Conservation (phyloP, 169 alveolate species). For the Plasmodium fragile region DNA sequence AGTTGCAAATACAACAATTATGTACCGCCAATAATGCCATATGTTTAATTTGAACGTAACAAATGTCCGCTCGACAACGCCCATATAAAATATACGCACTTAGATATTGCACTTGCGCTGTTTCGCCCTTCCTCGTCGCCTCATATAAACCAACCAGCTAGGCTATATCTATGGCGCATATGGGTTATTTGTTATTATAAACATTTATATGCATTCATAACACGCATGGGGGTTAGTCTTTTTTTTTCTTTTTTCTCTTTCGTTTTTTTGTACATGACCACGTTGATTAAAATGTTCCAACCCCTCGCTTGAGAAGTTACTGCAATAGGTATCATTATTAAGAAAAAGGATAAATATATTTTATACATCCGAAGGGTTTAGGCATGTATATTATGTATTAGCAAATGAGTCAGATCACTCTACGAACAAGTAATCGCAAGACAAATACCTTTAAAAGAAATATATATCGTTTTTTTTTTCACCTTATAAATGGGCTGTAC, state of each 20-base stretch:
- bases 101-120: conserved; percentile 1
- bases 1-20: neutral
- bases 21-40: neutral
- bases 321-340: neutral
- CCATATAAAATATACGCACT: neutral
- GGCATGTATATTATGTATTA: neutral
- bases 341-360: neutral
- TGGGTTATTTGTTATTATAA: neutral
- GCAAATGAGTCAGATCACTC: neutral
- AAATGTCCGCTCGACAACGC: neutral
- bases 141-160: neutral
- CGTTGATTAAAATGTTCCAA: neutral
- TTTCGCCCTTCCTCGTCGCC: neutral
- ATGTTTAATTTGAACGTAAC: neutral
- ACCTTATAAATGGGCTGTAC: neutral
- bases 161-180: neutral
- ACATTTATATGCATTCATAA: neutral
- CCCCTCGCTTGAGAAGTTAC: neutral
- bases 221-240: neutral
- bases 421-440: neutral
- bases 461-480: neutral
- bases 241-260: neutral
- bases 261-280: neutral
- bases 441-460: neutral
- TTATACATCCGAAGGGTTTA: neutral